Evolutionary conservation across 805 yeast species (phyloP).

Genomic region (Metschnikowia aberdeeniae): DNA sequence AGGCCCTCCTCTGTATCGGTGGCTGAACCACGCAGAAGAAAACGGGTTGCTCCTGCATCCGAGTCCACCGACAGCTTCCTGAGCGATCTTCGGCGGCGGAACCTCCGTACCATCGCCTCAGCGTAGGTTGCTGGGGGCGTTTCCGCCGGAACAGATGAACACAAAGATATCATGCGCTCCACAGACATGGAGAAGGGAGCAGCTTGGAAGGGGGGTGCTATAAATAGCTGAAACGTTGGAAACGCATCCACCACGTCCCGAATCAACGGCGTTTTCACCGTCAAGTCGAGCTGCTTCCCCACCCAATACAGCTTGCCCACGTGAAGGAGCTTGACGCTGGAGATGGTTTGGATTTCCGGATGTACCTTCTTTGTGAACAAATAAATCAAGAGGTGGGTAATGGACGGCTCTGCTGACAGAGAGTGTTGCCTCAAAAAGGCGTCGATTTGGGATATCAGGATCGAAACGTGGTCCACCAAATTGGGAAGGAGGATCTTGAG

Average conservation of each 20-base stretch:
- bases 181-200: slow-evolving; percentile 8
- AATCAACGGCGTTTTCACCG: slow-evolving; percentile 6
- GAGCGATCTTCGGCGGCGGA: slow-evolving; percentile 6
- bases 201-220: neutral
- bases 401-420: neutral
- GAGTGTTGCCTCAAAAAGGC: slow-evolving; percentile 4
- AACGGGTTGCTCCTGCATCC: slow-evolving; percentile 2
- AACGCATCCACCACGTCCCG: slow-evolving; percentile 5
- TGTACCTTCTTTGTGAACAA: slow-evolving; percentile 7
- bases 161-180: neutral
- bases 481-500: slow-evolving; percentile 15
- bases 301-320: slow-evolving; percentile 12
- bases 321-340: slow-evolving; percentile 14
- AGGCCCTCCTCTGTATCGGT: slow-evolving; percentile 12
- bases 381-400: slow-evolving; percentile 14
- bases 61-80: slow-evolving; percentile 8
- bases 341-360: slow-evolving; percentile 7
- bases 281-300: slow-evolving; percentile 9
- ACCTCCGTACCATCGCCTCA: slow-evolving; percentile 13
- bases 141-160: neutral
- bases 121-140: slow-evolving; percentile 15
- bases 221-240: slow-evolving; percentile 16
- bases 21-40: slow-evolving; percentile 11
- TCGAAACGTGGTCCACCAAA: slow-evolving; percentile 7
- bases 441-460: slow-evolving; percentile 8